Evolutionary conservation across 257 asterid species (phyloP), one percentile per base, ranked within the genome.

Genomic region (Primulina eburnea): DNA sequence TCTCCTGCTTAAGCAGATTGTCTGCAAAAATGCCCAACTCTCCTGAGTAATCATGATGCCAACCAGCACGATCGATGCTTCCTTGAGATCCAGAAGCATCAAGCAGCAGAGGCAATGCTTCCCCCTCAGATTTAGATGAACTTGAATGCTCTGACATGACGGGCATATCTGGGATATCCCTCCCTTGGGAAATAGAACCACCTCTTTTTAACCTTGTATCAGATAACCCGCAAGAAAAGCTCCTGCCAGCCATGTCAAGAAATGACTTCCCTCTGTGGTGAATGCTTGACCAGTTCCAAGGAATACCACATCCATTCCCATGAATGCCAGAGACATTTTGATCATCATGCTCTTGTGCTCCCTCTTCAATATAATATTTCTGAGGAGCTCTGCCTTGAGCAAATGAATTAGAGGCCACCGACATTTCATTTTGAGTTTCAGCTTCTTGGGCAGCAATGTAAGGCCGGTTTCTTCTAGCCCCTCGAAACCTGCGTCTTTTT

Each of bases 281-380:
- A 77, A 94, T 91, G 70, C 89, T 85, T 4, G 97, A 89, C 97
- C 99, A 94, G 70, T 91, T 91, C 89, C 87, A 94, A 47, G 97
- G 97, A 78, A 91, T 86, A 16, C 99, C 97, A 67, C 99, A 94
- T 7, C 95, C 97, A 71, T 91, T 88, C 71, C 80, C 77, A 2
- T 87, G 92, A 75, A 69, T 86, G 73, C 83, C 81, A 2, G 65
- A 75, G 17, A 79, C 74, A 73, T 79, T 78, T 70, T 75, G 86
- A 68, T 81, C 78, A 16, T 60, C 80, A 64, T 80, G 73, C 67
- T 79, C 87, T 58, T 73, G 83, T n/a, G 65, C 70, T 56, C 73
- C 86, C 75, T 86, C 88, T 38, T 73, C 81, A 38, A 62, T 62
- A 18, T 62, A 79, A 83, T 75, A 69, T 75, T 67, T 77, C 71